Evolutionary conservation across 352 stramenopile genomes (phyloP).

Genomic region (Phytophthora lateralis): DNA sequence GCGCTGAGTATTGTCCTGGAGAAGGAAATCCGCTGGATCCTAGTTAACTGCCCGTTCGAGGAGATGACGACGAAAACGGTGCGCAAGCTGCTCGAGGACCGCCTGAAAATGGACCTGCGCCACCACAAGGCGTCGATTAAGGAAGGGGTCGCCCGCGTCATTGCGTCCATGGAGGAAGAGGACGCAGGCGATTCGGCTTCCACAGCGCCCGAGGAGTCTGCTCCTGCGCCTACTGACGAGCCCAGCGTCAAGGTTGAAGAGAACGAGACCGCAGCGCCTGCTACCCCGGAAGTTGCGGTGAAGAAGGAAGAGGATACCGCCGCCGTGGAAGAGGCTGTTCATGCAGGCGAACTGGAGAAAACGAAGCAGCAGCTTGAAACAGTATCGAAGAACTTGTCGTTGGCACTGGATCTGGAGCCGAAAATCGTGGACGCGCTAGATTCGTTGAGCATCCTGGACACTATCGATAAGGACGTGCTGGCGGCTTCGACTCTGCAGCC

Average conservation of each 20-base stretch:
- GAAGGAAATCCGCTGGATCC: constrained; percentile 81
- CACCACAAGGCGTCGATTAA: constrained; percentile 81
- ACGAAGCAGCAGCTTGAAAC: constrained; percentile 37
- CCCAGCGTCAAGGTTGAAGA: constrained; percentile 27
- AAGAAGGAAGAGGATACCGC: constrained; percentile 28
- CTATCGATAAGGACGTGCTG: constrained; percentile 42
- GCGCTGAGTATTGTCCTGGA: constrained; percentile 64
- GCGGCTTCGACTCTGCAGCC: constrained; percentile 35
- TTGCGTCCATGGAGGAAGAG: constrained; percentile 75
- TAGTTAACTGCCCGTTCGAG: constrained; percentile 78
- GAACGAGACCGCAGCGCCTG: constrained; percentile 9
- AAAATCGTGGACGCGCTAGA: constrained; percentile 46
- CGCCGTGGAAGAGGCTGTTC: constrained; percentile 11
- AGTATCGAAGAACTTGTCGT: constrained; percentile 42
- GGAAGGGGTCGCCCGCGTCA: constrained; percentile 74
- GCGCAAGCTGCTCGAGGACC: constrained; percentile 73
- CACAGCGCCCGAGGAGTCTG: constrained; percentile 20
- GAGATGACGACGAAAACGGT: constrained; percentile 88
- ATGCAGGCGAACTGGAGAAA: constrained; percentile 8
- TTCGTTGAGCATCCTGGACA: constrained; percentile 35
- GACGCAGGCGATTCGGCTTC: constrained; percentile 27
- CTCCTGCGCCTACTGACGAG: constrained; percentile 9
- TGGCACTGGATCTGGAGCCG: constrained; percentile 39
- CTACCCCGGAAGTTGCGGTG: constrained; percentile 10
- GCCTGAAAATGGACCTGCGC: constrained; percentile 71